Percentiles rank a stretch among this genome's conserved stretches.
Conservation (phyloP, 2,329 filamentous ascomycete species). For the Botryosphaeria dothidea region DNA sequence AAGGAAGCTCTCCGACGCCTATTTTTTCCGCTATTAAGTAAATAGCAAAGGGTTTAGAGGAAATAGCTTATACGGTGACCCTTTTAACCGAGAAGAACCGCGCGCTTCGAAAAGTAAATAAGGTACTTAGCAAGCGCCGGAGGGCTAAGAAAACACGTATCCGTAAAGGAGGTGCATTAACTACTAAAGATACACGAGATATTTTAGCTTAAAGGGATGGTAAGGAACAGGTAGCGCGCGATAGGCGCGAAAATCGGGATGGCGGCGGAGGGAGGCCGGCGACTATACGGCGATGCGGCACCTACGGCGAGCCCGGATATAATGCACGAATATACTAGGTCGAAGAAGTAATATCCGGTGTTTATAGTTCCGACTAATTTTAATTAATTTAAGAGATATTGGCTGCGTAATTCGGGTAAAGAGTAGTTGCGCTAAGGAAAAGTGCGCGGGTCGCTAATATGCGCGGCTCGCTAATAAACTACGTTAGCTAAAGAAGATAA, state of each 20-base stretch:
- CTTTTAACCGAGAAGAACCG: not conserved
- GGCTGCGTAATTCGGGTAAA: not conserved
- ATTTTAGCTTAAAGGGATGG: not conserved
- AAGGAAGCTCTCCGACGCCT: constrained; percentile 12
- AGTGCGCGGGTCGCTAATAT: not conserved
- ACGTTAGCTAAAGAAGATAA: too few relatives aligned
- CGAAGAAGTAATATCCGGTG: not conserved
- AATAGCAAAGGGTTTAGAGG: not conserved
- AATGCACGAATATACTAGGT: constrained; percentile 14
- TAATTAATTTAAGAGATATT: not conserved
- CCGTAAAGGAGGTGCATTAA: not conserved
- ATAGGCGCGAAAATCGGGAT: not conserved
- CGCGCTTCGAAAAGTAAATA: constrained; percentile 3
- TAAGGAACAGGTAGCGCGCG: not conserved
- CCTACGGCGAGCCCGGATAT: constrained; percentile 9
- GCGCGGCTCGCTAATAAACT: not conserved
- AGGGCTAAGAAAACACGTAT: constrained; percentile 19
- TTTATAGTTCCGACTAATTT: not conserved
- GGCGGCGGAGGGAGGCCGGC: not conserved
- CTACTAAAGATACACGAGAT: constrained; percentile 2
- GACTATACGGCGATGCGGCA: constrained; percentile 3
- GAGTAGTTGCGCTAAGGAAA: not conserved
- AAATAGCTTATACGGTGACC: not conserved
- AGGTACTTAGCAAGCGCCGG: constrained; percentile 18
- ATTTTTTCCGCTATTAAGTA: constrained; percentile 4